These are phyloP conservation scores for Capsella rubella DNA, from an alignment of 441 rosid genomes.

Conservation along the genomic window DNA sequence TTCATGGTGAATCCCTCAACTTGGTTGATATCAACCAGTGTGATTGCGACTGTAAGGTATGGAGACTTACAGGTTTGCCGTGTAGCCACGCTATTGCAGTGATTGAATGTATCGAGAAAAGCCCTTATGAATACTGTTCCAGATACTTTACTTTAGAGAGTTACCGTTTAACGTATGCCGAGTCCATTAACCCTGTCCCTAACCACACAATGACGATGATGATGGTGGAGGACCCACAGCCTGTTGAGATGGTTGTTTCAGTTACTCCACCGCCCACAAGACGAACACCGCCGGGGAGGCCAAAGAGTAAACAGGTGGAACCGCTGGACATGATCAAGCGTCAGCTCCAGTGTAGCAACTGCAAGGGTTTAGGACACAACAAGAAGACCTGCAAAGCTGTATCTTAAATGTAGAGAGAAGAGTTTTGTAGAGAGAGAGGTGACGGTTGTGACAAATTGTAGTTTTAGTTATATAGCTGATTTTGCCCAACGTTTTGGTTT, in stretches of 20 bases:
- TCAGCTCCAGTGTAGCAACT: constrained; percentile 82
- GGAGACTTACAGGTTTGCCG: constrained; percentile 70
- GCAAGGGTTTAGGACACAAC: constrained; percentile 83
- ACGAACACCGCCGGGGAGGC: constrained; percentile 67
- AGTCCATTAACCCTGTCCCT: constrained; percentile 77
- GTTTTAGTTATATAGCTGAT: constrained; percentile 9
- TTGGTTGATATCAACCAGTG: constrained; percentile 61
- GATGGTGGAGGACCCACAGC: constrained; percentile 35
- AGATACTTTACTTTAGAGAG: constrained; percentile 62
- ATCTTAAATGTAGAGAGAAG: constrained; percentile 11
- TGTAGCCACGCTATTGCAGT: constrained; percentile 77
- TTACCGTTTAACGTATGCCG: constrained; percentile 57
- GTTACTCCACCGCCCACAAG: constrained; percentile 74
- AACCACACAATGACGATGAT: constrained; percentile 48
- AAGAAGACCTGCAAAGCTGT: constrained; percentile 73
- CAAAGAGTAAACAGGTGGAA: constrained; percentile 64
- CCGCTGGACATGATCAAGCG: constrained; percentile 62
- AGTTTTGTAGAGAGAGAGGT: background rate
- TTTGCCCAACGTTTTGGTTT: constrained; percentile 25
- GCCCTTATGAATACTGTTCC: constrained; percentile 69
- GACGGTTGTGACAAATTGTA: constrained; percentile 8
- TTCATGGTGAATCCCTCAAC: constrained; percentile 60
- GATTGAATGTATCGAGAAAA: constrained; percentile 54
- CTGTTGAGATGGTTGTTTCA: constrained; percentile 42
- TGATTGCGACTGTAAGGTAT: constrained; percentile 71